Evolutionary conservation across 1,139 yeast species (phyloP).

Genomic region (Kodamaea anthophila): DNA sequence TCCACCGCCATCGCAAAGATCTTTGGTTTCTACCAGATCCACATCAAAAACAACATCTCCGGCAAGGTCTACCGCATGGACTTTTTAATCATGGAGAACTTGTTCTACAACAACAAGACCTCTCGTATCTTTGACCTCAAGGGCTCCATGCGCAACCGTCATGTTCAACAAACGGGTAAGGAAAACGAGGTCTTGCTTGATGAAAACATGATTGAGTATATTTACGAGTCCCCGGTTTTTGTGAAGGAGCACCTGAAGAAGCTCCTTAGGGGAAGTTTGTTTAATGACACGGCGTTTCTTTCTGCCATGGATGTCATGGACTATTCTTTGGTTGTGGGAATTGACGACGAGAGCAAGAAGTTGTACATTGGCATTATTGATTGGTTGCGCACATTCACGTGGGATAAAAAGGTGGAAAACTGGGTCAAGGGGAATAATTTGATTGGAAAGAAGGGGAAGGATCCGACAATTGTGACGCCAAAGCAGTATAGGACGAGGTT

Average conservation of each 20-base stretch:
- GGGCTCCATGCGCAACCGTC: slow-evolving; percentile 97
- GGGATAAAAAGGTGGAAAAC: slow-evolving; percentile 97
- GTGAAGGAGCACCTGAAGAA: slow-evolving; percentile 90
- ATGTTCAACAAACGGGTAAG: slow-evolving; percentile 92
- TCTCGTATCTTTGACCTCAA: slow-evolving; percentile 89
- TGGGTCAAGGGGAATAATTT: slow-evolving; percentile 95
- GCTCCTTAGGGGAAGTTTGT: slow-evolving; percentile 75
- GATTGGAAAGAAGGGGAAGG: slow-evolving; percentile 83
- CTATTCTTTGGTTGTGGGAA: slow-evolving; percentile 89
- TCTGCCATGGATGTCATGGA: slow-evolving; percentile 99
- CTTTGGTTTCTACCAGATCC: slow-evolving; percentile 92
- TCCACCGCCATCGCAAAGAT: slow-evolving; percentile 93
- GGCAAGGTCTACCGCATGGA: slow-evolving; percentile 83
- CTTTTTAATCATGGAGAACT: slow-evolving; percentile 90
- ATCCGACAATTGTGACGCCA: slow-evolving; percentile 96
- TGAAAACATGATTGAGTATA: slow-evolving; percentile 97
- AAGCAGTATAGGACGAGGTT: slow-evolving; percentile 89
- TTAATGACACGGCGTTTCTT: slow-evolving; percentile 90
- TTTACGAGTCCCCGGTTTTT: slow-evolving; percentile 91
- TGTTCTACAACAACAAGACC: slow-evolving; percentile 79
- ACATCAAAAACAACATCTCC: slow-evolving; percentile 69
- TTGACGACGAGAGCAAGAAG: slow-evolving; percentile 59
- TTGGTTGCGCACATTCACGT: slow-evolving; percentile 91
- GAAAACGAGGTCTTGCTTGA: slow-evolving; percentile 92
- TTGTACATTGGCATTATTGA: slow-evolving; percentile 93